Conservation (phyloP, 2,329 filamentous ascomycete genomes). For the Xylariaceae sp. region DNA sequence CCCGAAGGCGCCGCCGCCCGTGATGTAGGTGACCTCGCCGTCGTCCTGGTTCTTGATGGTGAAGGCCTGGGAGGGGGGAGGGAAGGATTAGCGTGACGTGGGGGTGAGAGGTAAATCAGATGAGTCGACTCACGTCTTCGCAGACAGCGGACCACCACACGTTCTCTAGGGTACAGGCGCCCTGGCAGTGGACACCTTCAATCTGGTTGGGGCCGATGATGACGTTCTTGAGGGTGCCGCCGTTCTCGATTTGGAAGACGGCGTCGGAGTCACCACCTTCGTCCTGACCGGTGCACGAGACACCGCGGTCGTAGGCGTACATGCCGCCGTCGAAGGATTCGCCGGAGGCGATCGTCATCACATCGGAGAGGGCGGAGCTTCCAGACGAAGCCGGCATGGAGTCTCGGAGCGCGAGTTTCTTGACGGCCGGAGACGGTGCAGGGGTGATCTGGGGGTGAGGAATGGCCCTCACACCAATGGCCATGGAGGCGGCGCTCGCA, state of each 20-base stretch:
- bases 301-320: conserved; percentile 37
- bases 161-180: conserved; percentile 23
- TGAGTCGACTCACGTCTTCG: conserved; percentile 28
- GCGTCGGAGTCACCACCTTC: conserved; percentile 39
- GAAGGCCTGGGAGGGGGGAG: too few relatives aligned
- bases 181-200: conserved; percentile 33
- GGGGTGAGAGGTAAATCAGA: neutral
- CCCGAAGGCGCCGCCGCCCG: conserved; percentile 36
- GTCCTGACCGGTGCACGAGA: conserved; percentile 36
- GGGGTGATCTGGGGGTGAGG: neutral
- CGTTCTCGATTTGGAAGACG: conserved; percentile 21
- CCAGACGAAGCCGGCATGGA: conserved; percentile 23
- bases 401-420: neutral
- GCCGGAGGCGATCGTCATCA: conserved; percentile 14
- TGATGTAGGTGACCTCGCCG: conserved; percentile 25
- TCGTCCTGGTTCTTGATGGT: conserved; percentile 8
- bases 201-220: conserved; percentile 35
- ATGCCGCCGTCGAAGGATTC: conserved; percentile 18
- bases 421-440: neutral
- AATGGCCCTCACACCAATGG: neutral
- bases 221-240: conserved; percentile 28
- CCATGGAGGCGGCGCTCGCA: neutral
- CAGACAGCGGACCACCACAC: conserved; percentile 33
- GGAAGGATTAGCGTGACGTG: too few relatives aligned
- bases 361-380: conserved; percentile 17